Base-by-base conservation (phyloP, 495 filamentous ascomycete species). In the Letharia lupina region DNA sequence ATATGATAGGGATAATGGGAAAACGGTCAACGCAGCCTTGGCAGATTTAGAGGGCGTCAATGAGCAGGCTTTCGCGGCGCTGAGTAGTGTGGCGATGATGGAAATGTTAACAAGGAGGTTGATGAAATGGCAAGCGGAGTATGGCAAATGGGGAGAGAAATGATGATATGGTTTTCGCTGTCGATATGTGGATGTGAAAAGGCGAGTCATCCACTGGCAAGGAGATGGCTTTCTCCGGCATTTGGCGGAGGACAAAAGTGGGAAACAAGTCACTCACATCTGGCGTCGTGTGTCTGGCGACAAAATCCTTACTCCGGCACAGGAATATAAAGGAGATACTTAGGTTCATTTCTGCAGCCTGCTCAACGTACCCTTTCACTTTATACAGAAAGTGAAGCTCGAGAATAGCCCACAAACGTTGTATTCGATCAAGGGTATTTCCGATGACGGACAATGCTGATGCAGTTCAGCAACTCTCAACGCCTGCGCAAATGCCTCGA, bases 61-160 rank as follows among this genome's bases (percentile, higher is more conserved):
- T 16, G 57, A 64, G 28, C 63, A 68, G 18, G 78, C 87, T 5
- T 92, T 91, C 73, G 86, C 84, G 63, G 84, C 87, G 35, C 70
- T 91, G 60, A 85, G 78, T 65, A 89, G 86, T 72, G 74, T 89
- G 60, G 88, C 90, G 72, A 92, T 91, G 89, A 92, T 91, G 89
- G 89, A 91, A 73, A 82, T 83, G 69, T 76, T 92, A 73, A 91
- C 87, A 41, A 83, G 87, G 63, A 82, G 89, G 72, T 73, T 92
- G 67, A 81, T 92, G 66, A 88, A 89, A 70, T 92, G 89, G 89
- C 89, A 92, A 75, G 84, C 87, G 64, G 77, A 82, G 70, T 82
- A 78, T 71, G 81, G 81, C 61, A 83, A 82, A 70, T 79, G 78
- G 62, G 81, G 81, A 12, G 81, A 84, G 62, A 78, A 79, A 69